Evolutionary conservation across 345 rosid species (phyloP), one percentile per base, ranked within the genome.

Genomic region (Pistacia integerrima): DNA sequence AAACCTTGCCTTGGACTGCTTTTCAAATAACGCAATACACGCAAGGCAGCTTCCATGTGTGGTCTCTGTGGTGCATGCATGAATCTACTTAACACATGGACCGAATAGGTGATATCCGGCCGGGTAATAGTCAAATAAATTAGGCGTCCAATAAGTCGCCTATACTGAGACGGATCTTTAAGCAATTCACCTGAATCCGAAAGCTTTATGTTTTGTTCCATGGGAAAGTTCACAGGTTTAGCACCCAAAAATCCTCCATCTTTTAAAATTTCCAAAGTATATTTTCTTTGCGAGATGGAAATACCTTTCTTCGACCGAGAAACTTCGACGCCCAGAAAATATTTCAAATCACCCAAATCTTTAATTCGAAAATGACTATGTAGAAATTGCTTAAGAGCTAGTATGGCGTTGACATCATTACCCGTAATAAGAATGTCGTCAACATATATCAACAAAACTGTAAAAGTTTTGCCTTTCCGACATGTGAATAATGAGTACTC

Each of bases 41-140:
- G 58, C 58, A 12, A 55, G 18, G 20, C 58, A 55, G 20, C 58
- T 55, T 14, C 20, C 20, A 17, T 17, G 25, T 68, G 72, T 35
- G 18, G 28, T 14, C n/a, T 68, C 4, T 14, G 36, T 35, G 72
- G 57, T 28, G 38, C 52, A 28, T 68, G 72, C 72, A 46, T 68
- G 38, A 68, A 68, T 48, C 72, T 68, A 28, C 55, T 68, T 8
- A 68, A 51, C 18, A 68, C 11, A 68, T 68, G 54, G 6, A 55
- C 4, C 22, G 22, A 22, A 22, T 14, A 55, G 2, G 59, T 55
- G 18, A 55, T 55, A 16, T 55, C 59, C 18, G 20, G 20, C 1
- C 20, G 59, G 59, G 59, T 55, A 16, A 55, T 55, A 2, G 5
- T 55, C 18, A 55, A 16, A 16, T 55, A 58, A 58, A 58, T 58